Evolutionary conservation across 1,284 basidiomycete species (phyloP).

Genomic region (Rugosomyces carneus): DNA sequence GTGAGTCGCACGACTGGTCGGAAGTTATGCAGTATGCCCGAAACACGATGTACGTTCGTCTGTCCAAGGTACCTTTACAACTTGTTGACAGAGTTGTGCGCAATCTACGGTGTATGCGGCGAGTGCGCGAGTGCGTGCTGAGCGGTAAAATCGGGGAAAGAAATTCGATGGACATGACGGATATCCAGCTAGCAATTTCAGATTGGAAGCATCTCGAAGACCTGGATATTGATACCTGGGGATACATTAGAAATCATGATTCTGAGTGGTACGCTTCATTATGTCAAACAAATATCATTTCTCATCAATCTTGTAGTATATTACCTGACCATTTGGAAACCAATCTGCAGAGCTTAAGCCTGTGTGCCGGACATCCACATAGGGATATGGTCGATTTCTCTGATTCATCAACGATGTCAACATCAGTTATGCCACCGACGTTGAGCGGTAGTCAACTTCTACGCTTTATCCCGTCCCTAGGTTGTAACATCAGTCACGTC

Average conservation of each 20-base stretch:
- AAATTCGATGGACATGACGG: neutral
- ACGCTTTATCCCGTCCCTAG: neutral
- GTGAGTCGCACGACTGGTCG: neutral
- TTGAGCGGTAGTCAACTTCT: constrained; percentile 1
- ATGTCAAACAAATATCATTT: neutral
- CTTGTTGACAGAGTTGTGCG: neutral
- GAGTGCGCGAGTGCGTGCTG: neutral
- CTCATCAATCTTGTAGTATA: neutral
- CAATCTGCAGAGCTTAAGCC: neutral
- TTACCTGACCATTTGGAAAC: neutral
- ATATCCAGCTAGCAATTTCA: neutral
- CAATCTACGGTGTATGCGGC: neutral
- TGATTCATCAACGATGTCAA: too few species aligned
- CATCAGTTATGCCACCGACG: too few species aligned
- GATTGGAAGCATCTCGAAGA: neutral
- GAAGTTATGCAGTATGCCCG: neutral
- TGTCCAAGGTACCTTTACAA: neutral
- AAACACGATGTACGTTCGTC: neutral
- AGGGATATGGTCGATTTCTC: too few species aligned
- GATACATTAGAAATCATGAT: neutral
- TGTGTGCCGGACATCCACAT: too few species aligned
- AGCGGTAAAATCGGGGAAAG: too few species aligned
- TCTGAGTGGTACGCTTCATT: neutral
- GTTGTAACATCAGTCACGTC: neutral
- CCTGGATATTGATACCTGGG: neutral